phyloP scores from a whole-genome alignment of 208 protist species.

The Trypanosoma caninum region DNA sequence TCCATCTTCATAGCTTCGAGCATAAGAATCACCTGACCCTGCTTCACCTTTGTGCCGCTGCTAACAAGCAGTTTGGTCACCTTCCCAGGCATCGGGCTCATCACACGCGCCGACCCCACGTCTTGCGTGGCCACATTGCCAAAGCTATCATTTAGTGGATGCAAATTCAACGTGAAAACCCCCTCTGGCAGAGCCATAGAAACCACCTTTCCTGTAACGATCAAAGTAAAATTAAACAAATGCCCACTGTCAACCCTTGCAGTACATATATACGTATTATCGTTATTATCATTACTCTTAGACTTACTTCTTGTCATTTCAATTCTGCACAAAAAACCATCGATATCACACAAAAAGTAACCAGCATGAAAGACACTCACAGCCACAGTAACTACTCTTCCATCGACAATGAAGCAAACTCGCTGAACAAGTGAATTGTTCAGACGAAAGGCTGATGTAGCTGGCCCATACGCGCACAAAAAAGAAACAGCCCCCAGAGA shows the following conservation, averaged over 20 bases:
- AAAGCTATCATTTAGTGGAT: constrained; percentile 32
- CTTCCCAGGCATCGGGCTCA: constrained; percentile 92
- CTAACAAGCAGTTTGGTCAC: constrained; percentile 82
- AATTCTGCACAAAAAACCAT: neutral
- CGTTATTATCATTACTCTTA: neutral
- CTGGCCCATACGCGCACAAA: constrained; percentile 16
- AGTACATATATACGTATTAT: constrained; percentile 11
- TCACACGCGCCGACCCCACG: constrained; percentile 72
- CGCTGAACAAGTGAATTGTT: constrained; percentile 27
- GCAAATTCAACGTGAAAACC: constrained; percentile 18
- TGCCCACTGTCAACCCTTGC: constrained; percentile 32
- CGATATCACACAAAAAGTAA: constrained; percentile 11
- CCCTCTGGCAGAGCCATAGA: constrained; percentile 20
- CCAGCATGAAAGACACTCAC: constrained; percentile 22
- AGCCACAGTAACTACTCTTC: constrained; percentile 22
- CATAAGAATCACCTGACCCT: constrained; percentile 83
- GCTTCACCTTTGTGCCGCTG: constrained; percentile 76
- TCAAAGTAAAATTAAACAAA: constrained; percentile 18
- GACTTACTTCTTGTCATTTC: too few species aligned
- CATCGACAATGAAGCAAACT: constrained; percentile 33
- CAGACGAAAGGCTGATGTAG: constrained; percentile 26
- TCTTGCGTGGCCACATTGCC: constrained; percentile 44
- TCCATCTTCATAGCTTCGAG: constrained; percentile 98
- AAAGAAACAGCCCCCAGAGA: constrained; percentile 30
- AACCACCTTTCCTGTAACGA: constrained; percentile 22